Conservation (phyloP, 1,139 yeast species). For the Suhomyces chickasaworum region DNA sequence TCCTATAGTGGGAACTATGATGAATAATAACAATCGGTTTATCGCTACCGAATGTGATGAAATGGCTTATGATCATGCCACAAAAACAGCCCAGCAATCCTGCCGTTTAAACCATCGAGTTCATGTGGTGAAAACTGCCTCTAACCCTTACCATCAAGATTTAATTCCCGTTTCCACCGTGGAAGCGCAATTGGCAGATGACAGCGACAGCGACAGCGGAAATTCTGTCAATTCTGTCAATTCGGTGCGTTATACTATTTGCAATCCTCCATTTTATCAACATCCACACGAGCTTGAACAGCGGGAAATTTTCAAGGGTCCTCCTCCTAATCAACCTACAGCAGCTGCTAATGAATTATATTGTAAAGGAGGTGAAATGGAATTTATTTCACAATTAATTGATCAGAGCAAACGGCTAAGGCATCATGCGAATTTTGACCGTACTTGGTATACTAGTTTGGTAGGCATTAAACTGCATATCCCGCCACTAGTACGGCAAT, state of each 20-base stretch:
- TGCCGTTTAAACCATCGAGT: neutral
- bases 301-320: conserved; percentile 13
- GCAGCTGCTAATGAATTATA: conserved; percentile 20
- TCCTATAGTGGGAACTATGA: conserved; percentile 17
- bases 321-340: conserved; percentile 15
- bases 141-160: neutral
- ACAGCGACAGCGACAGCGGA: neutral
- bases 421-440: conserved; percentile 11
- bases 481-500: conserved; percentile 11
- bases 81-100: neutral
- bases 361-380: conserved; percentile 24
- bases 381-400: conserved; percentile 19
- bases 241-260: conserved; percentile 22
- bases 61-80: neutral
- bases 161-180: conserved; percentile 9
- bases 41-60: conserved; percentile 23
- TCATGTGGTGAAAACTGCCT: conserved; percentile 4
- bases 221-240: too few species aligned
- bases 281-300: conserved; percentile 15
- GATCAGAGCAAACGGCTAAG: conserved; percentile 16
- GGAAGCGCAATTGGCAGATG: neutral
- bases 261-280: conserved; percentile 29
- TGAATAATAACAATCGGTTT: conserved; percentile 11
- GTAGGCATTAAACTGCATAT: conserved; percentile 22
- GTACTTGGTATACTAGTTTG: conserved; percentile 25